Conservation (phyloP, 2,329 filamentous ascomycete genomes). For the Diplodia seriata region DNA sequence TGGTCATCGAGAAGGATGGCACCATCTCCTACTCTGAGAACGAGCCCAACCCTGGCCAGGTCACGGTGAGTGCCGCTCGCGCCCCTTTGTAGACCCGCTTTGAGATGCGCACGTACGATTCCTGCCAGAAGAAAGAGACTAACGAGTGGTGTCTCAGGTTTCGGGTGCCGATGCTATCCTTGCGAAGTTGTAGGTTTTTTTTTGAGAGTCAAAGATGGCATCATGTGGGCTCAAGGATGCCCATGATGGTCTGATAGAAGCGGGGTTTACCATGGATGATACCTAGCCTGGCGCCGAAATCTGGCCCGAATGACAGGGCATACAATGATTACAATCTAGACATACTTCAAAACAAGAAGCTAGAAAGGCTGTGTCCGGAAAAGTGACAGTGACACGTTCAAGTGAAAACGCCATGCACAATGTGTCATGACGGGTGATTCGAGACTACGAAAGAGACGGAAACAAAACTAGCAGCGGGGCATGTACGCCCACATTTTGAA, state of each 20-base stretch:
- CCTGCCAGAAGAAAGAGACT: constrained; percentile 34
- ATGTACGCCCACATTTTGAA: neutral
- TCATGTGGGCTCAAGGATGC: neutral
- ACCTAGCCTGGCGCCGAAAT: neutral
- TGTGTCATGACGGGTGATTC: neutral
- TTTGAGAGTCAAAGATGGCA: neutral
- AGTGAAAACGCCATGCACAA: neutral
- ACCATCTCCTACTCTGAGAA: constrained; percentile 82
- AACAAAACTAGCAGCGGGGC: neutral
- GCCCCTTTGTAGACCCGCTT: too few species aligned
- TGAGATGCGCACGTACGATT: neutral
- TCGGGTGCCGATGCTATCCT: constrained; percentile 57
- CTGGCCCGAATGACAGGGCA: neutral
- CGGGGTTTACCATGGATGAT: neutral
- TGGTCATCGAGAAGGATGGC: constrained; percentile 79
- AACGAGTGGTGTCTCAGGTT: constrained; percentile 50
- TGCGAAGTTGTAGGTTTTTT: constrained; percentile 52
- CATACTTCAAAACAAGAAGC: neutral
- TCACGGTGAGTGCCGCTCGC: constrained; percentile 50
- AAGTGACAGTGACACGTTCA: neutral
- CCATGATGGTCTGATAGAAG: neutral
- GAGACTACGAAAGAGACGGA: neutral
- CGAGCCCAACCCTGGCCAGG: constrained; percentile 63
- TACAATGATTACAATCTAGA: constrained; percentile 2
- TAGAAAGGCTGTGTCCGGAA: neutral